These are phyloP conservation scores for Amanita inopinata DNA, from an alignment of 768 basidiomycete genomes.

Conservation along the genomic window DNA sequence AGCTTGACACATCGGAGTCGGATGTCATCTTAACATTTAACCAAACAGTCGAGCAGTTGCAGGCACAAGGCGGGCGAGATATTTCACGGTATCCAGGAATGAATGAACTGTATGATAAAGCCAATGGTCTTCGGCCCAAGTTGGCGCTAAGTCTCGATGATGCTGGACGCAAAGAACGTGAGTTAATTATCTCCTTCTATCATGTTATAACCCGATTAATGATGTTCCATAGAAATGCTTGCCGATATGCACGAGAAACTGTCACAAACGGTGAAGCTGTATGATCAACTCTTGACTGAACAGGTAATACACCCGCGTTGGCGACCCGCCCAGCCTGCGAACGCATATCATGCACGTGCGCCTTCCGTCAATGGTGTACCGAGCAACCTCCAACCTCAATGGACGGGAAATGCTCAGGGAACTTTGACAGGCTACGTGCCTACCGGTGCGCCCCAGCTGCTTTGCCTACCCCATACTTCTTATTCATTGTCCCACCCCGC, in stretches of 20 bases:
- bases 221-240: slow-evolving; percentile 53
- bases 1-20: slow-evolving; percentile 71
- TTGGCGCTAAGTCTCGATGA: slow-evolving; percentile 80
- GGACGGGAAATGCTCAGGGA: slow-evolving; percentile 6
- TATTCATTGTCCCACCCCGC: slow-evolving; percentile 2
- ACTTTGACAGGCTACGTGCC: background rate
- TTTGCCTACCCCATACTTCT: background rate
- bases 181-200: slow-evolving; percentile 10
- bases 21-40: slow-evolving; percentile 87
- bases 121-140: slow-evolving; percentile 69
- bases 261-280: slow-evolving; percentile 84
- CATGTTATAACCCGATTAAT: background rate
- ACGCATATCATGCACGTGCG: background rate
- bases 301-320: slow-evolving; percentile 70
- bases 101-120: slow-evolving; percentile 77
- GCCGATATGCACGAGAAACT: slow-evolving; percentile 93
- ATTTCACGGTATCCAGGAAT: slow-evolving; percentile 77
- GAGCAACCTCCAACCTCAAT: slow-evolving; percentile 2
- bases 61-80: slow-evolving; percentile 68
- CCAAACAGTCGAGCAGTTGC: slow-evolving; percentile 80
- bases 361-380: slow-evolving; percentile 2
- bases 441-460: slow-evolving; percentile 9
- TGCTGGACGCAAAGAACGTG: slow-evolving; percentile 77
- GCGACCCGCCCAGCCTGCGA: slow-evolving; percentile 27
- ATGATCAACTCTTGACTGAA: slow-evolving; percentile 80